A percentile compares a stretch with the other conserved stretches of the same genome.
phyloP scores from a whole-genome alignment of 1,284 basidiomycete genomes.

The Ustilago xerochloae region DNA sequence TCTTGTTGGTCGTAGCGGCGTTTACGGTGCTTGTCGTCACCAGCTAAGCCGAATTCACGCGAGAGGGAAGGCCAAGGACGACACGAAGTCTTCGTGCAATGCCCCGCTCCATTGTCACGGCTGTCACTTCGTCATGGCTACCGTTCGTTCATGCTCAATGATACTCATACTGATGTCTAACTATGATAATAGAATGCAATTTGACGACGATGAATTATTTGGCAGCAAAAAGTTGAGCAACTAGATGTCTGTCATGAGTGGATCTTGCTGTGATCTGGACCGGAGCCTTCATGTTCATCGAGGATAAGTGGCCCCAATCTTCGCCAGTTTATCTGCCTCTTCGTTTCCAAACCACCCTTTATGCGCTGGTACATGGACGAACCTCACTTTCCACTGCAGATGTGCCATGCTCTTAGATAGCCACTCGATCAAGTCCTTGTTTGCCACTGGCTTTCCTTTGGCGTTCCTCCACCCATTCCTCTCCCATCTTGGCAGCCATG shows the following conservation, averaged over 20 bases:
- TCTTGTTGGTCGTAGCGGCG: conserved; percentile 13
- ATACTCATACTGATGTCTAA: no score
- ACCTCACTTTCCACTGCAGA: neutral
- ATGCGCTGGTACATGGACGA: conserved; percentile 69
- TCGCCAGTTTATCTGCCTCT: conserved; percentile 74
- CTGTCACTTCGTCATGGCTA: conserved; percentile 12
- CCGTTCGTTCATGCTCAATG: no score
- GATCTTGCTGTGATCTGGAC: no score
- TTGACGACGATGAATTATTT: no score
- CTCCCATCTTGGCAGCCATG: conserved; percentile 77
- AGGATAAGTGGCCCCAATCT: conserved; percentile 23
- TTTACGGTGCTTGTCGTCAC: conserved; percentile 16
- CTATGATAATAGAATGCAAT: no score
- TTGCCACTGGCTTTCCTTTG: conserved; percentile 74
- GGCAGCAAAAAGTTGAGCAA: no score
- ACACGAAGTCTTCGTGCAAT: no score
- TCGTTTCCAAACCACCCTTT: conserved; percentile 80
- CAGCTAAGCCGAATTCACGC: no score
- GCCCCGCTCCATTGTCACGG: no score
- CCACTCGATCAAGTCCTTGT: conserved; percentile 75
- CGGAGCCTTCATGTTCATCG: no score
- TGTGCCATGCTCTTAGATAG: conserved; percentile 66
- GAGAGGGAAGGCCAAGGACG: no score
- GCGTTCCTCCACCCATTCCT: conserved; percentile 72
- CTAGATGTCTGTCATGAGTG: no score